Evolutionary conservation across 2,329 filamentous ascomycete genomes (phyloP).

Genomic region (Ceratocystis papillata): DNA sequence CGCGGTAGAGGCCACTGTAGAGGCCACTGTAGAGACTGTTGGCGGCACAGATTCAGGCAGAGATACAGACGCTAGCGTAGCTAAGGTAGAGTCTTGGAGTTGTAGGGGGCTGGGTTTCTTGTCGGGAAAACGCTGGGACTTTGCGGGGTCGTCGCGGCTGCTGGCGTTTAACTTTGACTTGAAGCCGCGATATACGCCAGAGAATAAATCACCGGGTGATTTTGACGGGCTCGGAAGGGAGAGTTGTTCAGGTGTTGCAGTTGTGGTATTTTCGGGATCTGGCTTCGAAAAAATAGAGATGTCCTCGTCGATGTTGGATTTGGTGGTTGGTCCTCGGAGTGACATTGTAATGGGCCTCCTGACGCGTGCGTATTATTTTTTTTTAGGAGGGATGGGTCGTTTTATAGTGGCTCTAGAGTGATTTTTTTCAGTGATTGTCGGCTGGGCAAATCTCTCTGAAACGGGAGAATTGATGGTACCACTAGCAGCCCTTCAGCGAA

Average conservation of each 20-base stretch:
- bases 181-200: conserved; percentile 43
- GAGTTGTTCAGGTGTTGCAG: not conserved
- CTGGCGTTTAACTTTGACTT: conserved; percentile 32
- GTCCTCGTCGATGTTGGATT: conserved; percentile 7
- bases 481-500: conserved; percentile 5
- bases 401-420: conserved; percentile 3
- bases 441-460: conserved; percentile 7
- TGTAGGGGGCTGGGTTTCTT: conserved; percentile 26
- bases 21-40: conserved; percentile 9
- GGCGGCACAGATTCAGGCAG: conserved; percentile 23
- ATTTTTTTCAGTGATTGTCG: not conserved
- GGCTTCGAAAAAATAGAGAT: conserved; percentile 13
- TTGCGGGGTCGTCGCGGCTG: conserved; percentile 36
- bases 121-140: conserved; percentile 25
- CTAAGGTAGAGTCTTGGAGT: conserved; percentile 30
- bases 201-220: conserved; percentile 40
- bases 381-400: not conserved
- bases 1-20: conserved; percentile 23
- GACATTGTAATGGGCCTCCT: conserved; percentile 14
- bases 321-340: conserved; percentile 6
- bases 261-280: conserved; percentile 2
- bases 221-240: conserved; percentile 27
- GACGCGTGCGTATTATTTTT: not conserved
- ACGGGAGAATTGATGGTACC: conserved; percentile 5
- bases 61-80: not conserved